phyloP scores from a whole-genome alignment of 306 rosid species.

The Dryas alaskensis region DNA sequence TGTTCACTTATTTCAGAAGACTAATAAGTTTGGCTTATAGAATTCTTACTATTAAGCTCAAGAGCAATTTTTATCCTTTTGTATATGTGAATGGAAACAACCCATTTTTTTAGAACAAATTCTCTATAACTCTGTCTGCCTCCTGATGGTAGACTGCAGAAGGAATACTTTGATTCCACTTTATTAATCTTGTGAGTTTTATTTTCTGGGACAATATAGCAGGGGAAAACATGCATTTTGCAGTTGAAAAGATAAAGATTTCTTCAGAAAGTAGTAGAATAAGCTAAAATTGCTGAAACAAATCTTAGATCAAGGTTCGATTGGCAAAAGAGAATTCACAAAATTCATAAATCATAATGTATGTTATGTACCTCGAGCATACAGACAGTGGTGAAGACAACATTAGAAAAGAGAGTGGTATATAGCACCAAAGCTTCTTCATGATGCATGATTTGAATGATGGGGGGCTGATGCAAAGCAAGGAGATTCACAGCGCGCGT shows the following conservation, averaged over 20 bases:
- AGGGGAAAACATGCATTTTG: background rate
- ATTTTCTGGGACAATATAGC: background rate
- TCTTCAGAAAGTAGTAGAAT: background rate
- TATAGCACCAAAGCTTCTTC: too few relatives aligned
- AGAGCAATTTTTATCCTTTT: background rate
- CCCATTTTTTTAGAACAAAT: background rate
- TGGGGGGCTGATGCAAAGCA: too few relatives aligned
- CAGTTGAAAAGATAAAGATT: background rate
- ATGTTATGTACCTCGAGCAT: background rate
- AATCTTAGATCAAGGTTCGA: background rate
- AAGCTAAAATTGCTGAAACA: background rate
- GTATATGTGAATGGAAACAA: background rate
- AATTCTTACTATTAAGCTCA: background rate
- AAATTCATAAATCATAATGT: too few relatives aligned
- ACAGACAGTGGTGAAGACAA: background rate
- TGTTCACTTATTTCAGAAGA: slow-evolving; percentile 30
- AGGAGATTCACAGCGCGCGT: background rate
- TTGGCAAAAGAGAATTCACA: background rate
- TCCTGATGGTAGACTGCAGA: too few relatives aligned
- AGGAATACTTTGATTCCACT: too few relatives aligned
- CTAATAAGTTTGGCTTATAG: slow-evolving; percentile 13
- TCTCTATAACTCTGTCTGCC: background rate
- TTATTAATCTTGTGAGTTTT: background rate
- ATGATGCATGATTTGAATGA: too few relatives aligned
- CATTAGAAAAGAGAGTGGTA: background rate